Base-by-base conservation (phyloP, 345 rosid genomes). In the Microthlaspi erraticum region DNA sequence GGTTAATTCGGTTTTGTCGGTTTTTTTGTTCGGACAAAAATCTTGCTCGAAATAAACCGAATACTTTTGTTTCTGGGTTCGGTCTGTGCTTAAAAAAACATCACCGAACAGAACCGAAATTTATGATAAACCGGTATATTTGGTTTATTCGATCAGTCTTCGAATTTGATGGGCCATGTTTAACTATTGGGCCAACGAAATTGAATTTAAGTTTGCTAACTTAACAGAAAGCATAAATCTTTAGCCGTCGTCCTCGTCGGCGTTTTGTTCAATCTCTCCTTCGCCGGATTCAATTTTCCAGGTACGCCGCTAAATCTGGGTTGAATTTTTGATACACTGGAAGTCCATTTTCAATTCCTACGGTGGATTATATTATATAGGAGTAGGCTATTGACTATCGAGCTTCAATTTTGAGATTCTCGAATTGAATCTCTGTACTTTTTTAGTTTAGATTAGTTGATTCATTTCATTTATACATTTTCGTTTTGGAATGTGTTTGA, bases 221-320 rank as follows among this genome's bases (percentile, higher is more conserved):
- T n/a, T n/a, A 23, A 23, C 26, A 23, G 26, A 23, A 23, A 23
- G 2, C 26, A 23, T 23, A 23, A 23, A 23, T 4, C 26, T 32
- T 32, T 0, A 32, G 8, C 8, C 34, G 37, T 29, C 52, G 14
- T 43, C 52, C 1, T 54, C 41, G 26, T 55, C 60, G 60, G 41
- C 60, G 34, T 55, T 16, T 16, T 8, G 10, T 8, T 4, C 19
- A 54, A 9, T 33, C 41, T 16, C 23, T 54, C 60, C 23, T 55
- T 33, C 8, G 60, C 60, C 60, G 39, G 13, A 10, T 55, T 33
- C 20, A 8, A 8, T 14, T 54, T 14, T 14, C 39, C 41, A 33
- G 60, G 60, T 55, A 33, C 23, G 60, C 60, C 23, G 60, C 60
- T 2, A 55, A 26, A 31, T 14, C 14, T 32, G 66, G 26, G 14